Evolutionary conservation across 306 rosid species (phyloP).

Genomic region (Glycine latifolia): DNA sequence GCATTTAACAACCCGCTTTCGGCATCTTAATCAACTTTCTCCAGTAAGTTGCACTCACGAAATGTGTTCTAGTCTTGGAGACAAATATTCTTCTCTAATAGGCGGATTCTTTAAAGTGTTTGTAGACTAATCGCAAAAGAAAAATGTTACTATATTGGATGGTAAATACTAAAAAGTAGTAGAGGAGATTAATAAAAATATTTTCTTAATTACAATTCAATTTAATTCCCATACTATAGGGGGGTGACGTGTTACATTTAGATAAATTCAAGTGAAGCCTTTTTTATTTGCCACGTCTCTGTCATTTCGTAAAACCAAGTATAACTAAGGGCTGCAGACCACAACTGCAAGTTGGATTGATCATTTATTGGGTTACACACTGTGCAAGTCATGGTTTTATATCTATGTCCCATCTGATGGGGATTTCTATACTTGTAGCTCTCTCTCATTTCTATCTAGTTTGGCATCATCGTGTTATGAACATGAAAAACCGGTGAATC

Average conservation of each 20-base stretch:
- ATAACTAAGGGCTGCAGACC: background rate
- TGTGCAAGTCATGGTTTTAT: background rate
- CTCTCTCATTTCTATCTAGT: conserved; percentile 15
- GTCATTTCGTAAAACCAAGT: conserved; percentile 7
- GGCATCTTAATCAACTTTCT: conserved; percentile 19
- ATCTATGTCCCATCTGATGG: background rate
- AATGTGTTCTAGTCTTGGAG: conserved; percentile 15
- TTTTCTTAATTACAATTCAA: background rate
- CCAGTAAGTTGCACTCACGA: background rate
- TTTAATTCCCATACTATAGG: background rate
- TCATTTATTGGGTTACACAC: conserved; percentile 3
- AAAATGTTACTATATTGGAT: background rate
- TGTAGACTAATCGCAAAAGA: background rate
- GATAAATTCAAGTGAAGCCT: background rate
- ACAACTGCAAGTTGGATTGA: conserved; percentile 17
- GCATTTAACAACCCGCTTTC: conserved; percentile 11
- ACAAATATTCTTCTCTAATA: conserved; percentile 18
- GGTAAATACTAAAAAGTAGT: conserved; percentile 13
- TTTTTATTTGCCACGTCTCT: background rate
- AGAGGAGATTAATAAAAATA: background rate
- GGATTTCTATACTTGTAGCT: background rate
- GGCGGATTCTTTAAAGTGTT: background rate
- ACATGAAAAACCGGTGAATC: too few species aligned
- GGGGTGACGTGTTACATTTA: background rate
- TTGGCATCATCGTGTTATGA: too few species aligned